Base-by-base conservation (phyloP, 495 filamentous ascomycete genomes). In the Chaetomium fimeti region DNA sequence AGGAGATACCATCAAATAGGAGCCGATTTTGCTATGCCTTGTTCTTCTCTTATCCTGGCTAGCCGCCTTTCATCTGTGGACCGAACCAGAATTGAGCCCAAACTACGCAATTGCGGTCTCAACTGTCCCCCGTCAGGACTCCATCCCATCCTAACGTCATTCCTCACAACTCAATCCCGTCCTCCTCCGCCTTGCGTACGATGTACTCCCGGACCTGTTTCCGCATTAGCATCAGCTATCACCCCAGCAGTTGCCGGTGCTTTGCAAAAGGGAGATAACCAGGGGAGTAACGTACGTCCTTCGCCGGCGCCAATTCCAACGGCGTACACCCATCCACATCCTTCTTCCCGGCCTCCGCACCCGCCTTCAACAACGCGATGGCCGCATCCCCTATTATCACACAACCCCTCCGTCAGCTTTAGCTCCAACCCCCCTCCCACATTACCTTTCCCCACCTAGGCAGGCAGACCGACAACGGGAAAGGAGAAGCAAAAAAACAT, bases 281-380 rank as follows among this genome's bases (percentile, higher is more conserved):
- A 36, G 12, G 48, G 45, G 13, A 16, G 25, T 48, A 68, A 72
- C 72, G 24, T 66, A 81, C 79, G 61, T 81, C 78, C 38, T 72
- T 82, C 80, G 96, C 93, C 6, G 94, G 94, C 12, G 91, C 92
- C 42, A 96, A 74, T 67, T 96, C 88, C 68, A 98, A 83, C 13
- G 94, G 86, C 60, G 91, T 69, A 62, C 74, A 77, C 22, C 89
- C 94, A 68, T 93, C 88, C 4, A 64, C 67, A 73, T 95, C 90
- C 75, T 85, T 85, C 77, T 89, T 92, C 63, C 91, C 89, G 6
- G 83, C 83, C 73, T 93, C 92, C 0, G 93, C 93, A 0, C 94
- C 93, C 1, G 88, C 88, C 71, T 89, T 95, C 29, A 98, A 75
- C 56, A 98, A 73, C 16, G 88, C 79, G 25, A 97, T 77, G 0